These are phyloP conservation scores for Arthrinium puccinioides DNA, from an alignment of 2,329 filamentous ascomycete species.

Conservation along the genomic window DNA sequence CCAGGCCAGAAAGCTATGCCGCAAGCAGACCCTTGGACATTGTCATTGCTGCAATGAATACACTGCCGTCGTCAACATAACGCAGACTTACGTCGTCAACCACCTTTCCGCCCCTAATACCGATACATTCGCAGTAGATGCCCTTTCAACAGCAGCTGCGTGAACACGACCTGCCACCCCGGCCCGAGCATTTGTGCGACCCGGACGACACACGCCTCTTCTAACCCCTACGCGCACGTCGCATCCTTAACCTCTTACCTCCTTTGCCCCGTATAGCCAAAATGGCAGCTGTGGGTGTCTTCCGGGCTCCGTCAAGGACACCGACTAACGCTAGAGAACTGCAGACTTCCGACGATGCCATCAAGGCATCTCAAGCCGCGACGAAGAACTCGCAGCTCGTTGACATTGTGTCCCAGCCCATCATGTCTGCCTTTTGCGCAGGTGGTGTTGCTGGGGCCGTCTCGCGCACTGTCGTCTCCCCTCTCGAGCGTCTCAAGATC, in stretches of 20 bases:
- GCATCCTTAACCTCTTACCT: slow-evolving; percentile 4
- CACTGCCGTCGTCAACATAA: no score
- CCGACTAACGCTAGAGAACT: no score
- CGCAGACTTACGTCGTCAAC: no score
- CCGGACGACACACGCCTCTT: no score
- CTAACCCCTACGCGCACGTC: no score
- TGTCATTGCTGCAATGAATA: no score
- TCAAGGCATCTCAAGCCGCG: slow-evolving; percentile 22
- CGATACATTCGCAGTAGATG: slow-evolving; percentile 10
- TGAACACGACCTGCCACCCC: slow-evolving; percentile 8
- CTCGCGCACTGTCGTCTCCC: slow-evolving; percentile 95
- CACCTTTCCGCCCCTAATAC: no score
- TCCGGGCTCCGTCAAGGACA: slow-evolving; percentile 3
- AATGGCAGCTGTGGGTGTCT: slow-evolving; percentile 30
- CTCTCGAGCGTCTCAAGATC: slow-evolving; percentile 92
- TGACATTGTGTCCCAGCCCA: slow-evolving; percentile 65
- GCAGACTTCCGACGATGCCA: slow-evolving; percentile 17
- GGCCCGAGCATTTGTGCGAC: slow-evolving; percentile 11
- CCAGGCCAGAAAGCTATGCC: no score
- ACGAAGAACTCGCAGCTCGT: slow-evolving; percentile 27
- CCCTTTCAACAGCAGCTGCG: slow-evolving; percentile 10
- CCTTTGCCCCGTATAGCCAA: slow-evolving; percentile 13
- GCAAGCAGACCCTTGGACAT: no score
- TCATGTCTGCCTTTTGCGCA: slow-evolving; percentile 86
- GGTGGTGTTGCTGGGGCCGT: slow-evolving; percentile 93